Evolutionary conservation across 805 yeast species (phyloP), one percentile per base, ranked within the genome.

Genomic region (Barnettozyma salicaria): DNA sequence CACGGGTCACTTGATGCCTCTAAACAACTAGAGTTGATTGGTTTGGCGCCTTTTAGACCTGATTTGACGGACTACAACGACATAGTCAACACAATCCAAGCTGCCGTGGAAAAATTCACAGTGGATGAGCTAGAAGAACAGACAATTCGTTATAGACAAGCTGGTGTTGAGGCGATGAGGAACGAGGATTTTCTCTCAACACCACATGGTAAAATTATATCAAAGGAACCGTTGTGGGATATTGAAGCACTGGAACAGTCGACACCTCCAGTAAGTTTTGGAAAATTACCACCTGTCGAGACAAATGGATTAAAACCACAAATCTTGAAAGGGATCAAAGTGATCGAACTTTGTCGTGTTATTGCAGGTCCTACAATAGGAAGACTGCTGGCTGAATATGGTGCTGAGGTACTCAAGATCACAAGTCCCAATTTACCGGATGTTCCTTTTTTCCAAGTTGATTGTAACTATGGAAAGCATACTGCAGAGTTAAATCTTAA

Each of bases 361-460:
- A 36, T 36, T 30, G 39, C 39, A 11, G 39, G 39, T 4, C 39
- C 39, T 9, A 36, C 39, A 13, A 36, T 36, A n/a, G 39, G 39
- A 9, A 22, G 34, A 23, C 19, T 36, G 7, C 32, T 36, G 12
- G 39, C 39, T 7, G 39, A 36, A 25, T 36, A 36, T 24, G 39
- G 39, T 9, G 39, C 39, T 16, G 39, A 36, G 18, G 39, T 36
- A 7, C 26, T 36, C 9, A 36, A 36, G 17, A 29, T 36, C 8
- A 22, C 34, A 4, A 24, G 31, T 30, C 27, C 26, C 18, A 26
- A 36, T 9, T 22, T 36, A n/a, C 39, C 39, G 11, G 39, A 36
- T 25, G 39, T 36, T 13, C 39, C 39, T 5, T 36, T 36, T 19
- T 36, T 36, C 34, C 39, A 36, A 25, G 22, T 36, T 9, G 39